A percentile compares a stretch with the other conserved stretches of the same genome.
Evolutionary conservation across 2,329 filamentous ascomycete genomes (phyloP).

Genomic region (Alternaria ethzedia): DNA sequence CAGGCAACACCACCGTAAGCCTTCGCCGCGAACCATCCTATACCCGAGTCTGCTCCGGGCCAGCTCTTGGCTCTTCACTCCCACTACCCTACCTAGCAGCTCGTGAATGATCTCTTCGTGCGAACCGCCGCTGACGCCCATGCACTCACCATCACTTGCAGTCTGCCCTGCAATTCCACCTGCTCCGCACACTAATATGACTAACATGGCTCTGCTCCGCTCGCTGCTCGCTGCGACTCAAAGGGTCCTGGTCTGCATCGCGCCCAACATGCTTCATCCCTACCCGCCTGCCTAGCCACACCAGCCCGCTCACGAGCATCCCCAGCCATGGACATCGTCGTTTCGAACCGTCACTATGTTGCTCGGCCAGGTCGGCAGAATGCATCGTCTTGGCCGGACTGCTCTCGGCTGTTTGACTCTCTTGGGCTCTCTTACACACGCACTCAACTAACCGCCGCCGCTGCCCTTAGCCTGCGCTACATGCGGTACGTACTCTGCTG

Average conservation of each 20-base stretch:
- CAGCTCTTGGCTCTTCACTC: background rate
- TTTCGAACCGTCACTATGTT: constrained; percentile 8
- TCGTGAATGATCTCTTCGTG: background rate
- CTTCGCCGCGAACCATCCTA: background rate
- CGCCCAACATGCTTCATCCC: background rate
- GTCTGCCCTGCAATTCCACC: background rate
- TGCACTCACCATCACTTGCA: background rate
- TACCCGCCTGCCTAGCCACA: background rate
- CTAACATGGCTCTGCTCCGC: background rate
- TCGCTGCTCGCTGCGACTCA: background rate
- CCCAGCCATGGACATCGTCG: constrained; percentile 8
- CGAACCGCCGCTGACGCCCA: constrained; percentile 14
- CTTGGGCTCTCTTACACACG: constrained; percentile 32
- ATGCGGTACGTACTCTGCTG: constrained; percentile 4
- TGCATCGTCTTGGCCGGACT: constrained; percentile 30
- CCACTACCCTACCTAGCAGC: background rate
- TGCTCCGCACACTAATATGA: constrained; percentile 1
- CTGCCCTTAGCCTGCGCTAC: constrained; percentile 24
- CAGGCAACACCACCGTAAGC: background rate
- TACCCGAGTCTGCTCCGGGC: background rate
- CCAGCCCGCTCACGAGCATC: background rate
- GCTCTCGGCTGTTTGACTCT: constrained; percentile 35
- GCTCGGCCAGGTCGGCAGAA: constrained; percentile 38
- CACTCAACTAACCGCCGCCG: constrained; percentile 24
- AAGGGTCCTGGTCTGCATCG: constrained; percentile 1